phyloP scores from a whole-genome alignment of 352 stramenopile genomes.

The Salisapilia sapeloensis region DNA sequence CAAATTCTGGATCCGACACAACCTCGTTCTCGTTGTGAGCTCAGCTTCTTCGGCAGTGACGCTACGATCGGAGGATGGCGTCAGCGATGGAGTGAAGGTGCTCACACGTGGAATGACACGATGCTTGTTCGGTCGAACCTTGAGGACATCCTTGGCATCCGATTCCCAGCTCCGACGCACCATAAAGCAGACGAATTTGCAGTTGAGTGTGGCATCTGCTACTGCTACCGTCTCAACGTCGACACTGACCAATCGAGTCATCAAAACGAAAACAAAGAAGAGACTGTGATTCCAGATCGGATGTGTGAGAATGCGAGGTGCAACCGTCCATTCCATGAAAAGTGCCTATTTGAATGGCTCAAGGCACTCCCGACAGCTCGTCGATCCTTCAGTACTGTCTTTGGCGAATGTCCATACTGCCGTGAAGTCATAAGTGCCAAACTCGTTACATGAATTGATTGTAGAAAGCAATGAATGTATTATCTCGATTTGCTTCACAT shows the following conservation, averaged over 20 bases:
- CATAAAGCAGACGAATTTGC: conserved; percentile 45
- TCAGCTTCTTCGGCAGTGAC: conserved; percentile 68
- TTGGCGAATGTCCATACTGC: conserved; percentile 84
- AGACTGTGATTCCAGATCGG: conserved; percentile 50
- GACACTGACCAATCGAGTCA: too few species aligned
- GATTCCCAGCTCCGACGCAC: conserved; percentile 36
- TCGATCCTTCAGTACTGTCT: conserved; percentile 81
- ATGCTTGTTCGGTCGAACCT: conserved; percentile 41
- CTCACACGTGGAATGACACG: conserved; percentile 44
- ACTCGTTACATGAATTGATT: conserved; percentile 14
- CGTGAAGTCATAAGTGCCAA: conserved; percentile 75
- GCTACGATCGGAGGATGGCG: conserved; percentile 23
- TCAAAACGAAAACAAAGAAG: conserved; percentile 7
- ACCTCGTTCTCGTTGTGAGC: conserved; percentile 26
- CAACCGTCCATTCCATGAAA: conserved; percentile 72
- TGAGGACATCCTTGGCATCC: conserved; percentile 30
- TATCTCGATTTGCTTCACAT: too few species aligned
- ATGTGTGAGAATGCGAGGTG: conserved; percentile 78
- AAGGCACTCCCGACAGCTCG: conserved; percentile 74
- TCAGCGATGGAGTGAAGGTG: conserved; percentile 32
- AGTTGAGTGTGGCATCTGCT: conserved; percentile 82
- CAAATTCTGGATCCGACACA: conserved; percentile 27
- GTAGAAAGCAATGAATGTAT: too few species aligned
- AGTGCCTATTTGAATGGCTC: conserved; percentile 82
- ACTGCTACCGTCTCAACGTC: conserved; percentile 53